Evolutionary conservation across 2,329 filamentous ascomycete genomes (phyloP).

Genomic region (Botrytis aclada): DNA sequence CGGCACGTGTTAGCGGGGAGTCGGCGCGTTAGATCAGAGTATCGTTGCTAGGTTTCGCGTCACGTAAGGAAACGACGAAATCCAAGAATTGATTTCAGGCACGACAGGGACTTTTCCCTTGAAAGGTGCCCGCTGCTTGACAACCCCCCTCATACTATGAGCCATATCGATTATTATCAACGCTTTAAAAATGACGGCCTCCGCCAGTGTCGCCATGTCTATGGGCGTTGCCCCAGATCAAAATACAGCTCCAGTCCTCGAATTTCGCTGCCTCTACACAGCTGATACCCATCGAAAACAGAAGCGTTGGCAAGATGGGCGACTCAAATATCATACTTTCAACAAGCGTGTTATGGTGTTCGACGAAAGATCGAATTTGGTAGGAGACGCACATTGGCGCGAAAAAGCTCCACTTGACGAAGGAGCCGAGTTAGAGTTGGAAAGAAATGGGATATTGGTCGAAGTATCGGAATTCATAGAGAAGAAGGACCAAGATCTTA

Average conservation of each 20-base stretch:
- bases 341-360: conserved; percentile 91
- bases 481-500: conserved; percentile 71
- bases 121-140: not conserved
- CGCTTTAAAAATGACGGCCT: conserved; percentile 20
- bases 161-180: conserved; percentile 6
- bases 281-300: conserved; percentile 81
- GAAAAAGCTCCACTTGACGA: conserved; percentile 66
- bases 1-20: conserved; percentile 6
- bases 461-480: conserved; percentile 77
- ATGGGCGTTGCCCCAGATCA: conserved; percentile 33
- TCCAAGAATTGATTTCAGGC: not conserved
- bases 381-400: conserved; percentile 83
- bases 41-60: conserved; percentile 2
- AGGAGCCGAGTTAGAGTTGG: conserved; percentile 78
- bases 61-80: not conserved
- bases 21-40: conserved; percentile 6
- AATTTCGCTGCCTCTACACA: conserved; percentile 84
- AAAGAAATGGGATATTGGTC: conserved; percentile 71
- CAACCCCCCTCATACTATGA: conserved; percentile 15
- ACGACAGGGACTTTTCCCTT: not conserved
- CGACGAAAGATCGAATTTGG: conserved; percentile 73
- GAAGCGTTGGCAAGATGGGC: conserved; percentile 92
- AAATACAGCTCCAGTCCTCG: conserved; percentile 71
- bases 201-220: conserved; percentile 21
- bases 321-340: conserved; percentile 83